These are phyloP conservation scores for Plasmodium gaboni DNA, from an alignment of 169 alveolate genomes.

Conservation along the genomic window DNA sequence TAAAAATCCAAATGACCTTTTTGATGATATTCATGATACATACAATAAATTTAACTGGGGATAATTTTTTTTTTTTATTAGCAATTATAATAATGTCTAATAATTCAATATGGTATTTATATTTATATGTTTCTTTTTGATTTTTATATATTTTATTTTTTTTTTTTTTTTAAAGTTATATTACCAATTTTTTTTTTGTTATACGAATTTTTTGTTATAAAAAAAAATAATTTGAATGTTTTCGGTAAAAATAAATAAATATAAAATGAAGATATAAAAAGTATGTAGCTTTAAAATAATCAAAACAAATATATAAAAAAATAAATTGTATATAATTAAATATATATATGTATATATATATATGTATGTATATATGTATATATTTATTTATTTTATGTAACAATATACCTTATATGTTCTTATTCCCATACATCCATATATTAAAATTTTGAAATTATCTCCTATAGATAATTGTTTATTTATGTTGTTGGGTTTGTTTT, in stretches of 20 bases:
- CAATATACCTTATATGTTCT: slow-evolving; percentile 63
- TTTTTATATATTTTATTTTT: neutral
- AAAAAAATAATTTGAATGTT: too few species aligned
- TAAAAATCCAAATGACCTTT: slow-evolving; percentile 55
- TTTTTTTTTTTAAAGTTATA: neutral
- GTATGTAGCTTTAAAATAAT: too few species aligned
- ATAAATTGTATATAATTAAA: neutral
- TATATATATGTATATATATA: too few species aligned
- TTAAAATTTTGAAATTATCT: slow-evolving; percentile 49
- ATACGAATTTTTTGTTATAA: too few species aligned
- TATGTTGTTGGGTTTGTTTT: neutral
- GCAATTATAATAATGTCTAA: too few species aligned
- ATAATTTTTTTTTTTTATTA: slow-evolving; percentile 7
- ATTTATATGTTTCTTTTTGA: too few species aligned
- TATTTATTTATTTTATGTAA: neutral
- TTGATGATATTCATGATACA: slow-evolving; percentile 71
- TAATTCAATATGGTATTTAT: too few species aligned
- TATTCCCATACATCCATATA: slow-evolving; percentile 71
- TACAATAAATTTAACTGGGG: slow-evolving; percentile 76
- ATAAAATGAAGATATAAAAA: too few species aligned
- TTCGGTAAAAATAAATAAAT: too few species aligned
- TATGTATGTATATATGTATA: too few species aligned
- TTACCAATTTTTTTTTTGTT: too few species aligned
- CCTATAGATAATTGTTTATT: slow-evolving; percentile 24
- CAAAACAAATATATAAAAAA: neutral